Base-by-base conservation (phyloP, 2,329 filamentous ascomycete genomes). In the Pestalotiopsis sp. region DNA sequence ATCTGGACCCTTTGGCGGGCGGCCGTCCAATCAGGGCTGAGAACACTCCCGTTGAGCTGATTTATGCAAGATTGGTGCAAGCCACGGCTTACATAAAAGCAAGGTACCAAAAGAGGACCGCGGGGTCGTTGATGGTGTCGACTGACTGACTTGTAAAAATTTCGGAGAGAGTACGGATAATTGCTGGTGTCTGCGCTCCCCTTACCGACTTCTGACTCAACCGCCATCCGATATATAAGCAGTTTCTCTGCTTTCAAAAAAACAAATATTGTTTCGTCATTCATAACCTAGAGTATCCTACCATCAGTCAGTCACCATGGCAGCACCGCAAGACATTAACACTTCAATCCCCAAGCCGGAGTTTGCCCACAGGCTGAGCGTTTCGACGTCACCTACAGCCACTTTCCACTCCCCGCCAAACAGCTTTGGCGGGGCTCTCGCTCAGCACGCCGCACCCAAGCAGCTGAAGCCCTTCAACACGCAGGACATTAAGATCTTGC, bases 381-480 rank as follows among this genome's bases (percentile, higher is more conserved):
- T 94, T 71, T 94, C 92, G 39, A 90, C 89, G 62, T 96, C 94
- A 67, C 94, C 95, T 36, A 87, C 86, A 61, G 85, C 92, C 61
- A 89, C 89, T 65, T 95, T 96, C 81, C 87, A 92, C 77, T 95
- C 93, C 72, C 91, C 91, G 41, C 84, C 90, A 45, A 87, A 90
- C 69, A 92, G 90, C 82, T 87, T 87, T 82, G 84, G 86, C 73
- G 81, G 82, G 71, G 83, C 78, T 67, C 78, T 84, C 62, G 79
- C 75, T 69, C 82, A 81, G 73, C 81, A 79, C 56, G 80, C 81
- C 45, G 81, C 84, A 58, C 78, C 84, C 11, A 98, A 97, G 83
- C 92, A 92, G 74, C 84, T 99, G 74, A 98, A 98, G 84, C 96
- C 96, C 17, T 99, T 99, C 83, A 92, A 95, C 78, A 96, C 94